Percentiles rank a stretch among this genome's conserved stretches.
These are phyloP conservation scores for Rhizopogon vinicolor DNA, from an alignment of 768 basidiomycete species.

Conservation along the genomic window DNA sequence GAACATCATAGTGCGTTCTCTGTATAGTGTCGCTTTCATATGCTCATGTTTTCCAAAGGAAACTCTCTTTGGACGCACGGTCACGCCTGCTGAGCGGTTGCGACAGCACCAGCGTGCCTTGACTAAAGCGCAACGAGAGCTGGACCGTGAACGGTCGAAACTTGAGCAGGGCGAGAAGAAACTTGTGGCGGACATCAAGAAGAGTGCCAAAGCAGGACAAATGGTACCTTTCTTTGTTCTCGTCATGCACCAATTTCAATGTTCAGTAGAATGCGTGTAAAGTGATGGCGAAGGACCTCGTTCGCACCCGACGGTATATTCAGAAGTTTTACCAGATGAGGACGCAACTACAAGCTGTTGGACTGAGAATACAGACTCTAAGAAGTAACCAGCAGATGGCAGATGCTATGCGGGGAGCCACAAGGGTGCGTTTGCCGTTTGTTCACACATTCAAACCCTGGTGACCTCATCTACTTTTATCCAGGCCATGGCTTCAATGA, in stretches of 20 bases:
- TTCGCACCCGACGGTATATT: constrained; percentile 89
- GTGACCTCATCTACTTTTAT: constrained; percentile 3
- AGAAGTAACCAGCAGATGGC: constrained; percentile 99
- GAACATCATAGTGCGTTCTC: constrained; percentile 65
- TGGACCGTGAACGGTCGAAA: constrained; percentile 92
- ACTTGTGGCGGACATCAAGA: constrained; percentile 92
- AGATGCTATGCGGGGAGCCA: constrained; percentile 97
- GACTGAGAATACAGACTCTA: constrained; percentile 91
- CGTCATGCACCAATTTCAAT: constrained; percentile 11
- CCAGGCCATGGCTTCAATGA: constrained; percentile 98
- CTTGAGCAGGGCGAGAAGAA: constrained; percentile 98
- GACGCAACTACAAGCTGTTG: constrained; percentile 95
- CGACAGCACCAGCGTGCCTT: constrained; percentile 95
- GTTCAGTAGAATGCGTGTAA: constrained; percentile 87
- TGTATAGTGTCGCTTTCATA: background rate
- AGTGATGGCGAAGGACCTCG: constrained; percentile 98
- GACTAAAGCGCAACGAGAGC: constrained; percentile 95
- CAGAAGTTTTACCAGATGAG: constrained; percentile 99
- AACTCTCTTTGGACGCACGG: constrained; percentile 88
- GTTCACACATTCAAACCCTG: background rate
- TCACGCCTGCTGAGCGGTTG: constrained; percentile 94
- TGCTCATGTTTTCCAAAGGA: constrained; percentile 52
- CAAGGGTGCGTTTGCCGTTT: constrained; percentile 60
- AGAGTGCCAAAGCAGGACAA: constrained; percentile 92
- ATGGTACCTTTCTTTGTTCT: constrained; percentile 50